Percentiles rank a stretch among this genome's conserved stretches.
These are phyloP conservation scores for Aspergillus ochraceoroseus DNA, from an alignment of 2,329 filamentous ascomycete species.

Conservation along the genomic window DNA sequence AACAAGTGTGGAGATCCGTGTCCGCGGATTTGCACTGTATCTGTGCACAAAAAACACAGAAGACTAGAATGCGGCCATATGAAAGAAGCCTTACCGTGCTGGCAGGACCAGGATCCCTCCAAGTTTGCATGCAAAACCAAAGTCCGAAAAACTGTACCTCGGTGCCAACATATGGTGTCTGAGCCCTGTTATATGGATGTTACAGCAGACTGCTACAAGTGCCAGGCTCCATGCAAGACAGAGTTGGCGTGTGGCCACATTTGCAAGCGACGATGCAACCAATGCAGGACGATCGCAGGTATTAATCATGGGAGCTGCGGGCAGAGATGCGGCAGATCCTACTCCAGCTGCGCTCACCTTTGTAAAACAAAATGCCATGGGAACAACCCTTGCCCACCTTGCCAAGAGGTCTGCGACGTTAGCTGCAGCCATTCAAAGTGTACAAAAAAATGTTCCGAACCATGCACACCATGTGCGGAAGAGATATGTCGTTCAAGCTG, in stretches of 20 bases:
- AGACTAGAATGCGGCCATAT: slow-evolving; percentile 30
- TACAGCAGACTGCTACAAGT: slow-evolving; percentile 41
- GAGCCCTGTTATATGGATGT: slow-evolving; percentile 52
- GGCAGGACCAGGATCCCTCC: slow-evolving; percentile 42
- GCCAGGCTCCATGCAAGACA: slow-evolving; percentile 46
- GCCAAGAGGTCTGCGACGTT: slow-evolving; percentile 46
- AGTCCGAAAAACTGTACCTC: slow-evolving; percentile 49
- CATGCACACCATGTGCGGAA: slow-evolving; percentile 18
- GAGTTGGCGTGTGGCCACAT: slow-evolving; percentile 55
- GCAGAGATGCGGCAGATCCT: slow-evolving; percentile 49
- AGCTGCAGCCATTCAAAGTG: slow-evolving; percentile 12
- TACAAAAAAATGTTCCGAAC: slow-evolving; percentile 14
- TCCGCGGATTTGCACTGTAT: slow-evolving; percentile 29
- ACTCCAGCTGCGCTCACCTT: slow-evolving; percentile 53
- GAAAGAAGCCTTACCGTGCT: slow-evolving; percentile 31
- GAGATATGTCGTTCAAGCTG: slow-evolving; percentile 17
- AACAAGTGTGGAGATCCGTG: slow-evolving; percentile 42
- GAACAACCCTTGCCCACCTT: slow-evolving; percentile 26
- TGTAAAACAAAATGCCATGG: slow-evolving; percentile 54
- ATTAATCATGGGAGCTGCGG: slow-evolving; percentile 42
- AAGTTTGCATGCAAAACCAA: slow-evolving; percentile 46
- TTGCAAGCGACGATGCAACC: slow-evolving; percentile 49
- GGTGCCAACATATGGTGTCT: slow-evolving; percentile 52
- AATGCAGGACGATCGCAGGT: slow-evolving; percentile 42
- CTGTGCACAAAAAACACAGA: slow-evolving; percentile 3